Evolutionary conservation across 192 early-diverging fungal genomes (phyloP), one percentile per base, ranked within the genome.

Genomic region (Martensiomyces pterosporus): DNA sequence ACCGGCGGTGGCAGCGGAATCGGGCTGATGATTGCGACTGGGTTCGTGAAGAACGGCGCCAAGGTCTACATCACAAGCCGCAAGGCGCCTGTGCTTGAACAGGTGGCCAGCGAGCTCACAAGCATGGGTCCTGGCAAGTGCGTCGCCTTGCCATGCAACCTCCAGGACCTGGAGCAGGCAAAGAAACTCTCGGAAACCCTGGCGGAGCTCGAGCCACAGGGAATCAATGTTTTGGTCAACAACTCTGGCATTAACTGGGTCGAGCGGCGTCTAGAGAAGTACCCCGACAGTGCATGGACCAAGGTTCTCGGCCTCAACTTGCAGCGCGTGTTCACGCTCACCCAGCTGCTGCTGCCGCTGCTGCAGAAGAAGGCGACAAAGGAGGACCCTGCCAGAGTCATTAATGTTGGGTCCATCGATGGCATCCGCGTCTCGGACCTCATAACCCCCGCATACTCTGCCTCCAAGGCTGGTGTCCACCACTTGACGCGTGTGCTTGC

Each of bases 51-150:
- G 6, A 32, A 32, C 29, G 29, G 29, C 6, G 29, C 29, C 29
- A 32, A 75, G 65, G 90, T 92, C 22, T 92, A 89, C 59, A 89
- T 92, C 58, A 80, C 84, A 5, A 83, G 82, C 16, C 73, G 90
- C 34, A 85, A 84, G 45, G 62, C 57, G 12, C 39, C 55, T 13
- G 75, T 59, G 4, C 71, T 66, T 34, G 77, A 81, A 23, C 48
- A 79, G 37, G 77, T 76, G 12, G 85, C 86, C 1, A 58, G 63
- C 4, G 81, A 84, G 38, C 60, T 91, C 48, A 83, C 54, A 53
- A 60, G 66, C 23, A 46, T 66, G 21, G 84, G 81, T 15, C 76
- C 80, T 17, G 89, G 87, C 12, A 53, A 64, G 24, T 87, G 83
- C 53, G 66, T 83, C 55, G 65, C 81, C 2, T 59, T 89, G 25